Base-by-base conservation (phyloP, 306 rosid genomes). In the Canavalia ensiformis region DNA sequence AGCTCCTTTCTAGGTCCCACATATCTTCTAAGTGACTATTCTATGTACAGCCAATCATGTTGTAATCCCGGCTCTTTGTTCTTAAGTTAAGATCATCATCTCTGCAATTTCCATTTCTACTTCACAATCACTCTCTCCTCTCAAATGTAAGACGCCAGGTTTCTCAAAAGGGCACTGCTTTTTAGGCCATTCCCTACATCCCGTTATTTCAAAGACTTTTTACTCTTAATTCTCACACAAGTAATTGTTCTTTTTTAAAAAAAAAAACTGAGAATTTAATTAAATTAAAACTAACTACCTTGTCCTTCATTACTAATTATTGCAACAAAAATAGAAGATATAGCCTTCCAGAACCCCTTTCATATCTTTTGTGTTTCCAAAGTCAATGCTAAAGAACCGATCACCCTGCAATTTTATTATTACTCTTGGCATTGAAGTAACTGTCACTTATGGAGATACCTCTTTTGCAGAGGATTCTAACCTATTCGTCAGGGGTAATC, bases 1-100 rank as follows among this genome's bases (percentile, higher is more conserved):
- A 77, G 80, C 42, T 62, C 47, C 63, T 68, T 7, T 51, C 0
- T 75, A 49, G 82, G 86, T 78, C 83, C 88, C 82, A 80, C 90
- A 76, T 46, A 80, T 75, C 42, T 73, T 70, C 78, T 78, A 55
- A 81, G 94, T 68, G 86, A 84, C 91, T 86, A 88, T 74, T 87
- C 7, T 83, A 56, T 86, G 90, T 89, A 89, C 70, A 89, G 85
- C 77, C 84, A 74, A 75, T 59, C 51, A 69, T 75, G 88, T 67
- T 80, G 81, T 74, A 37, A 76, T 78, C 29, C 44, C 54, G 81
- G 51, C 59, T 84, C 78, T 85, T 76, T 76, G n/a, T 68, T 85
- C 66, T 83, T 2, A 68, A 72, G 62, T 83, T 3, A 68, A 72
- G 67, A 71, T 35, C 44, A 49, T 39, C 49, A 55, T 46, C 59